Conservation (phyloP, 768 basidiomycete species). For the Coprinopsis sp. region DNA sequence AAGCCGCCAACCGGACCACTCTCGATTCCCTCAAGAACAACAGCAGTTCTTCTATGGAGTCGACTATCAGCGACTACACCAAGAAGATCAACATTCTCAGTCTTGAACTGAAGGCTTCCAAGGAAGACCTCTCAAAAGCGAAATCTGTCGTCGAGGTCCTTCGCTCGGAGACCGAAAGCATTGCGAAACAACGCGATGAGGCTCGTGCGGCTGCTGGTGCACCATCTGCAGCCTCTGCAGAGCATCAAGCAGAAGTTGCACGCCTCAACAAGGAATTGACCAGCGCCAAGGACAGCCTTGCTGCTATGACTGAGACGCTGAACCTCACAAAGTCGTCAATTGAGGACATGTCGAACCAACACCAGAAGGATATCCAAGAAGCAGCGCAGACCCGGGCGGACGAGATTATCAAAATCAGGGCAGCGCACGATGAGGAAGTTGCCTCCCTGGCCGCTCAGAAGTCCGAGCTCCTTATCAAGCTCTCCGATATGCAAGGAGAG, state of each 20-base stretch:
- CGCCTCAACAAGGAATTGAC: conserved; percentile 56
- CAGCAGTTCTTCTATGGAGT: conserved; percentile 56
- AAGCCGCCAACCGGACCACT: conserved; percentile 52
- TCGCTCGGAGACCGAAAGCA: conserved; percentile 47
- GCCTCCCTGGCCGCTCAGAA: conserved; percentile 53
- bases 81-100: conserved; percentile 59
- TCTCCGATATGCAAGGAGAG: conserved; percentile 79
- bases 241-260: conserved; percentile 51
- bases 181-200: conserved; percentile 63
- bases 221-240: conserved; percentile 33
- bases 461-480: conserved; percentile 51
- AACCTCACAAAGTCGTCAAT: conserved; percentile 67
- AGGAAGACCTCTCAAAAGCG: conserved; percentile 76
- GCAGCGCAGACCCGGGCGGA: conserved; percentile 65
- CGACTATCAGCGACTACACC: conserved; percentile 49
- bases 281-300: conserved; percentile 64
- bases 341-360: conserved; percentile 63
- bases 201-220: conserved; percentile 44
- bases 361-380: conserved; percentile 70
- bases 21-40: conserved; percentile 61
- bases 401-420: conserved; percentile 60
- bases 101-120: conserved; percentile 78
- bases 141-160: conserved; percentile 55
- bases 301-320: conserved; percentile 61
- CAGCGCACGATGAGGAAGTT: conserved; percentile 59